Evolutionary conservation across 441 rosid genomes (phyloP).

Genomic region (Kokia cookei): DNA sequence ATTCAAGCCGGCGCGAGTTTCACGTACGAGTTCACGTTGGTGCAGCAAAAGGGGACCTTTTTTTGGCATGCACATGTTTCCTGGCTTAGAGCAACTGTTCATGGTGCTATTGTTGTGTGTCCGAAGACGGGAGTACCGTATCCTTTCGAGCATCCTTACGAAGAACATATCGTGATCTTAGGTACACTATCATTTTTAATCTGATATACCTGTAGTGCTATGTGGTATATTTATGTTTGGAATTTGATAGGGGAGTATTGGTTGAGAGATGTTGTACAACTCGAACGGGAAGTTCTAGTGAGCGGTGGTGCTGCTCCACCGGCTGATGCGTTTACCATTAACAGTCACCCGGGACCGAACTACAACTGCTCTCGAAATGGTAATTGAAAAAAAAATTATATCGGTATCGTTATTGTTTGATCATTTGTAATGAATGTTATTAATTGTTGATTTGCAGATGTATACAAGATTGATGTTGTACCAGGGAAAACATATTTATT

Average conservation of each 20-base stretch:
- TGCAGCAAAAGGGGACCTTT: conserved; percentile 66
- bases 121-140: conserved; percentile 62
- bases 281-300: conserved; percentile 47
- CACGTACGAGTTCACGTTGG: conserved; percentile 64
- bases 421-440: not conserved
- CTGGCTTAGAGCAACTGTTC: conserved; percentile 75
- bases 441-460: conserved; percentile 38
- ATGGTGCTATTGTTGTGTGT: conserved; percentile 70
- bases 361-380: conserved; percentile 68
- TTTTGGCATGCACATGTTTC: conserved; percentile 89
- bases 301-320: conserved; percentile 74
- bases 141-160: conserved; percentile 57
- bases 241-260: conserved; percentile 62
- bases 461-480: conserved; percentile 49
- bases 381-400: conserved; percentile 10
- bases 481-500: conserved; percentile 70
- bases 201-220: not conserved
- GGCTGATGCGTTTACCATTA: conserved; percentile 67
- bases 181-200: conserved; percentile 24
- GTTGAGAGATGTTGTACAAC: conserved; percentile 56
- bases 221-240: not conserved
- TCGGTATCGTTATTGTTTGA: not conserved
- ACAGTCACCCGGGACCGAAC: conserved; percentile 86
- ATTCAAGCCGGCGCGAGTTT: conserved; percentile 65
- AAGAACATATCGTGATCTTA: conserved; percentile 62